Percentiles rank a stretch among this genome's conserved stretches.
These are phyloP conservation scores for Lunularia cruciata DNA, from an alignment of 225 moss, liverwort and hornwort species.

Conservation along the genomic window DNA sequence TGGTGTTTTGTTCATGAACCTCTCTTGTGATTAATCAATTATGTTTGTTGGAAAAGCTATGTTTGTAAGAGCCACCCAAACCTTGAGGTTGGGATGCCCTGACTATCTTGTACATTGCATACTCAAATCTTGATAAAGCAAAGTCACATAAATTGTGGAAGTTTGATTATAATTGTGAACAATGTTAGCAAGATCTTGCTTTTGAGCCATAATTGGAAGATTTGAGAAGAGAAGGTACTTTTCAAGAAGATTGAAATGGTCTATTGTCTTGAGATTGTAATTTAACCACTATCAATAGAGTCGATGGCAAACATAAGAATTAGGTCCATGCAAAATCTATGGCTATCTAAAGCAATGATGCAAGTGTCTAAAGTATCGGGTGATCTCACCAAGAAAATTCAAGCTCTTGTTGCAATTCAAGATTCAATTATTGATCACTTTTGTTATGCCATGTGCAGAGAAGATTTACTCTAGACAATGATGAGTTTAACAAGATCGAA, in stretches of 20 bases:
- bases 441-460: constrained; percentile 6
- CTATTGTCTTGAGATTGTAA: not conserved
- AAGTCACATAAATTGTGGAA: constrained; percentile 54
- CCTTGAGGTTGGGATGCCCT: constrained; percentile 64
- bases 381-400: constrained; percentile 12
- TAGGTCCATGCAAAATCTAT: constrained; percentile 12
- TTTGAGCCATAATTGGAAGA: constrained; percentile 11
- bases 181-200: constrained; percentile 31
- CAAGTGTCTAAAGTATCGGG: not conserved
- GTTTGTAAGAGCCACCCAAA: constrained; percentile 64
- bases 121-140: constrained; percentile 52
- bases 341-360: constrained; percentile 2
- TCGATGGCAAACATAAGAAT: not conserved
- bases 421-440: constrained; percentile 2
- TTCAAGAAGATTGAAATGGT: constrained; percentile 13
- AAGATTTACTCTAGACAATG: not conserved
- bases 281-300: not conserved
- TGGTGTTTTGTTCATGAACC: constrained; percentile 80
- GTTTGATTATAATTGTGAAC: constrained; percentile 60
- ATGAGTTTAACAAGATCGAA: not conserved
- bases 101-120: constrained; percentile 58
- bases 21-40: constrained; percentile 73
- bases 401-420: constrained; percentile 11
- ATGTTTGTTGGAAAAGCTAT: constrained; percentile 65
- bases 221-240: not conserved